Percentiles rank a stretch among this genome's conserved stretches.
Evolutionary conservation across 768 basidiomycete genomes (phyloP).

Genomic region (Psilocybe tampanensis): DNA sequence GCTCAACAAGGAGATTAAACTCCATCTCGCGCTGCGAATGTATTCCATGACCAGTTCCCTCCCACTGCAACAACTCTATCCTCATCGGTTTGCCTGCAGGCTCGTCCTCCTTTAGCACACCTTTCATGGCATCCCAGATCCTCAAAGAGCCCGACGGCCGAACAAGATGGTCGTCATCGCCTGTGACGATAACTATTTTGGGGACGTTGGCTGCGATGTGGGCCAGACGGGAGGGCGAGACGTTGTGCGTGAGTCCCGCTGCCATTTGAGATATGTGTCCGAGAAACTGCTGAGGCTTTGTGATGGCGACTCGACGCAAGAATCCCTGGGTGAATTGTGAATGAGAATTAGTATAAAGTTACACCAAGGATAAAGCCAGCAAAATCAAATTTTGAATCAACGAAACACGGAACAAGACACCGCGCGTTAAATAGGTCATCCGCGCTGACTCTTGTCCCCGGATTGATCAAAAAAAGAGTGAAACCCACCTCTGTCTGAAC

Average conservation of each 20-base stretch:
- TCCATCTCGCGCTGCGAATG: slow-evolving; percentile 46
- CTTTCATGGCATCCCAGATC: slow-evolving; percentile 62
- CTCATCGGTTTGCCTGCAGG: slow-evolving; percentile 5
- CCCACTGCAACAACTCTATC: slow-evolving; percentile 54
- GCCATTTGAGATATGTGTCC: slow-evolving; percentile 76
- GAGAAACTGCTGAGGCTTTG: slow-evolving; percentile 58
- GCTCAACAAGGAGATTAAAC: slow-evolving; percentile 62
- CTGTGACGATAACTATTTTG: slow-evolving; percentile 69
- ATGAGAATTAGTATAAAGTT: too few relatives aligned
- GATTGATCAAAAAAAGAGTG: background rate
- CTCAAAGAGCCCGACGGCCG: slow-evolving; percentile 48
- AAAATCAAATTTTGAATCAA: too few relatives aligned
- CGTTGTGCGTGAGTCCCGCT: slow-evolving; percentile 66
- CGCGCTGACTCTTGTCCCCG: too few relatives aligned
- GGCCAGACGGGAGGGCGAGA: slow-evolving; percentile 48
- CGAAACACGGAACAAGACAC: too few relatives aligned
- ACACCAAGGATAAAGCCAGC: too few relatives aligned
- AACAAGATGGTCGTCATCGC: slow-evolving; percentile 66
- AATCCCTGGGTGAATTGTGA: slow-evolving; percentile 36
- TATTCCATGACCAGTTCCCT: slow-evolving; percentile 66
- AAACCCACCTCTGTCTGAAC: slow-evolving; percentile 54
- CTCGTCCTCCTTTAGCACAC: slow-evolving; percentile 28
- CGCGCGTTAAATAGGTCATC: too few relatives aligned
- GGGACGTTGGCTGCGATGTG: slow-evolving; percentile 57
- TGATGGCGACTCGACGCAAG: slow-evolving; percentile 46